Percentiles rank a stretch among this genome's conserved stretches.
Conservation (phyloP, 108 stramenopile genomes). For the Discostella stelligeroides region DNA sequence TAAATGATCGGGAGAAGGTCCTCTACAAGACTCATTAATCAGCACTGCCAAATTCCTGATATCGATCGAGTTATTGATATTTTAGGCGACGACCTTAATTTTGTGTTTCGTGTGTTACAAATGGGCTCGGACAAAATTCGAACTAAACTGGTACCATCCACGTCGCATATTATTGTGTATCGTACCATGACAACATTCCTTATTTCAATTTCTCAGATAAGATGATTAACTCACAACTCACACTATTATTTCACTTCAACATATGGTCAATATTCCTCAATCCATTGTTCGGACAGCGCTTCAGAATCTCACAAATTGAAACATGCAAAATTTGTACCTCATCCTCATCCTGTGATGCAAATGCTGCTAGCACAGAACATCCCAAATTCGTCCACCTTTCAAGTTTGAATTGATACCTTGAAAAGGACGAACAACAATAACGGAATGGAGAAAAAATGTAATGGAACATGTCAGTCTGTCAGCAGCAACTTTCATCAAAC, state of each 20-base stretch:
- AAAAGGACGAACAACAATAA: background rate
- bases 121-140: too few relatives aligned
- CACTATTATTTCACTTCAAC: conserved; percentile 31
- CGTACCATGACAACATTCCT: too few relatives aligned
- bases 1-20: too few relatives aligned
- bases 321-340: conserved; percentile 43
- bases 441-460: background rate
- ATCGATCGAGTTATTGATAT: too few relatives aligned
- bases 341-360: conserved; percentile 49
- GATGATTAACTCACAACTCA: too few relatives aligned
- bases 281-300: conserved; percentile 42
- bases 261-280: conserved; percentile 54
- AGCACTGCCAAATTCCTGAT: too few relatives aligned
- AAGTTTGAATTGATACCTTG: conserved; percentile 53
- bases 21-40: too few relatives aligned
- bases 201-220: too few relatives aligned
- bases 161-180: too few relatives aligned
- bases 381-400: conserved; percentile 57
- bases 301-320: conserved; percentile 38
- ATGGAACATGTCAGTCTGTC: background rate
- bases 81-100: too few relatives aligned
- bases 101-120: too few relatives aligned
- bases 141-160: too few relatives aligned
- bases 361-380: conserved; percentile 51
- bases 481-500: background rate